These are phyloP conservation scores for Penicillium hesseltinei DNA, from an alignment of 2,329 filamentous ascomycete genomes.

Conservation along the genomic window DNA sequence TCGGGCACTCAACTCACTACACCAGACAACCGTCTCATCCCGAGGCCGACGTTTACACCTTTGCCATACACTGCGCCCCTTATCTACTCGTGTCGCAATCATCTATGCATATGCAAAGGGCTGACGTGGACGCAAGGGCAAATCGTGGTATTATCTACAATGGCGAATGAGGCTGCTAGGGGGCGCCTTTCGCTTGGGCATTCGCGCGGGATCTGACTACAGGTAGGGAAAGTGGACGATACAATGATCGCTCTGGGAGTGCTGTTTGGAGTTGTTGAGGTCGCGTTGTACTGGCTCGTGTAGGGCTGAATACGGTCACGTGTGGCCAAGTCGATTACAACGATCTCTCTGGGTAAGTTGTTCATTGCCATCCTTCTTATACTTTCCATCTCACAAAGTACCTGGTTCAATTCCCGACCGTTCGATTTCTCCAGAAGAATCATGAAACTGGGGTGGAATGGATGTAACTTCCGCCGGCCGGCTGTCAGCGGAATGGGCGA, in stretches of 20 bases:
- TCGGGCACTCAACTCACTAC: too few relatives aligned
- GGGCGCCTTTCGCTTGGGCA: too few relatives aligned
- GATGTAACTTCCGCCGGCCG: conserved; percentile 1
- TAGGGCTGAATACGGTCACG: conserved; percentile 1
- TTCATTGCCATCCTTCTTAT: background rate
- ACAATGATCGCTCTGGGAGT: background rate
- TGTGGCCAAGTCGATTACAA: background rate
- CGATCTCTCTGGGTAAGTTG: too few relatives aligned
- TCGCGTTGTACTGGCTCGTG: background rate
- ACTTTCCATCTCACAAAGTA: background rate
- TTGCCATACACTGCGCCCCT: too few relatives aligned
- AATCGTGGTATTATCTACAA: too few relatives aligned
- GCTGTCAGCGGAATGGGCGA: conserved; percentile 6
- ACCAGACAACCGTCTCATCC: background rate
- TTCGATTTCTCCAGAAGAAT: background rate
- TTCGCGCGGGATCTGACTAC: background rate
- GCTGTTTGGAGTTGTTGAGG: background rate
- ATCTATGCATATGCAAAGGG: too few relatives aligned
- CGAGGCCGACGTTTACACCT: too few relatives aligned
- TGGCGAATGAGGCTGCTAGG: background rate
- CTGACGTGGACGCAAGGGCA: background rate
- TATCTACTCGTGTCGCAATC: too few relatives aligned
- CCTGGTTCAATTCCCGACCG: background rate
- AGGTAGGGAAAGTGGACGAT: background rate
- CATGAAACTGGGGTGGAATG: background rate